Evolutionary conservation across 352 stramenopile genomes (phyloP), one percentile per base, ranked within the genome.

Genomic region (Plasmopara muralis): DNA sequence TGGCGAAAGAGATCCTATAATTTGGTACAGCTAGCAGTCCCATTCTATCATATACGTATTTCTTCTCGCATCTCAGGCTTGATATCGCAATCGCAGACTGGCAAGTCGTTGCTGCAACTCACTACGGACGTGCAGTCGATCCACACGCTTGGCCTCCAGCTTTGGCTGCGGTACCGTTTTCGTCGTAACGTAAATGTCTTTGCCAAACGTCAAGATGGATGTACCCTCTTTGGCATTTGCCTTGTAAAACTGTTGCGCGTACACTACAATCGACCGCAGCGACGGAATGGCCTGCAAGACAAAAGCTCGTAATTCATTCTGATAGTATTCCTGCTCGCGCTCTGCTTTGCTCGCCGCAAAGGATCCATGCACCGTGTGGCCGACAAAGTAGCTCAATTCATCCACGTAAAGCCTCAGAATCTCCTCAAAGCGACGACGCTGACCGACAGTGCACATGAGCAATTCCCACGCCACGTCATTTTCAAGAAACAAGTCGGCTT

Each of bases 401-500:
- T 68, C 58, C 0, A 70, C 66, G 13, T 79, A 71, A 2, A 52
- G 53, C n/a, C 46, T 58, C 16, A 87, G 18, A 13, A 80, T 63
- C 2, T 79, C 59, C 31, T 81, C 61, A 50, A 87, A 86, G 10
- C 65, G 69, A 1, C 40, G 55, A 25, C 69, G 70, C 34, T 74
- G 66, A 15, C 64, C 64, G 13, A 43, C 30, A 14, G 66, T 74
- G 39, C 76, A 87, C 0, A 41, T 62, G 9, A 93, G 46, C 25
- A 93, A 50, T 40, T 90, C 73, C 83, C 80, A 93, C 40, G 70
- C 79, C 7, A 83, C 64, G 4, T 84, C 70, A 18, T 85, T 76
- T 43, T 90, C 74, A 12, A 79, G 16, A 43, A 87, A 87, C 1
- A 93, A 42, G 55, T 93, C 83, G 7, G 69, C 76, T 55, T 93